Evolutionary conservation across 352 stramenopile genomes (phyloP), one percentile per base, ranked within the genome.

Genomic region (Globisporangium cystogenes): DNA sequence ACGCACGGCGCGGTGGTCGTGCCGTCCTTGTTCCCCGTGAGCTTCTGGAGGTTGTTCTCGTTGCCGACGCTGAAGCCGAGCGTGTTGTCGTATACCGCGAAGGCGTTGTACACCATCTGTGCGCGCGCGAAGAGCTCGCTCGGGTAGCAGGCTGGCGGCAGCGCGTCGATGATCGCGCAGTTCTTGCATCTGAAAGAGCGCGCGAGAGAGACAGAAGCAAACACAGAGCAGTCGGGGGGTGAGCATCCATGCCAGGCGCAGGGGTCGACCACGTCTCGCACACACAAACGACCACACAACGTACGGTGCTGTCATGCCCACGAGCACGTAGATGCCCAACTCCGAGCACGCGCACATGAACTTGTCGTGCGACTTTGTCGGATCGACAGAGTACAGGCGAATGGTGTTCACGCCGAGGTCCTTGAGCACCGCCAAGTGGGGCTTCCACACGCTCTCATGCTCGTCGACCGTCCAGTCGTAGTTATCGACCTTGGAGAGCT

Each of bases 71-170:
- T 86, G 56, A 88, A 87, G 8, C 65, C 68, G 10, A 87, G 59
- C 1, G 74, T 82, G 60, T 89, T 89, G 63, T 89, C 76, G 44
- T 87, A 89, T 11, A 87, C 73, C 0, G 78, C 73, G 36, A 89
- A 85, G 14, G 75, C 78, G 37, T 87, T 89, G 72, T 87, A 86
- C 23, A 87, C 59, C 62, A 79, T 72, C 53, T 82, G 68, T 16
- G 66, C 62, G 35, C 78, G 78, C 4, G 65, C 71, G 59, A 86
- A 70, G 29, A 89, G 65, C 39, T 58, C 59, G 48, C 72, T 57
- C 11, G 67, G 61, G 60, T 90, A 82, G 65, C 75, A 86, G 47
- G 65, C 55, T 2, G 74, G 72, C 1, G 74, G 55, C 14, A 61
- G 61, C 15, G 52, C 52, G 37, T 86, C 75, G 7, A 63, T 42